A percentile compares a stretch with the other conserved stretches of the same genome.
These are phyloP conservation scores for Aspergillus fructus DNA, from an alignment of 2,329 filamentous ascomycete species.

Conservation along the genomic window DNA sequence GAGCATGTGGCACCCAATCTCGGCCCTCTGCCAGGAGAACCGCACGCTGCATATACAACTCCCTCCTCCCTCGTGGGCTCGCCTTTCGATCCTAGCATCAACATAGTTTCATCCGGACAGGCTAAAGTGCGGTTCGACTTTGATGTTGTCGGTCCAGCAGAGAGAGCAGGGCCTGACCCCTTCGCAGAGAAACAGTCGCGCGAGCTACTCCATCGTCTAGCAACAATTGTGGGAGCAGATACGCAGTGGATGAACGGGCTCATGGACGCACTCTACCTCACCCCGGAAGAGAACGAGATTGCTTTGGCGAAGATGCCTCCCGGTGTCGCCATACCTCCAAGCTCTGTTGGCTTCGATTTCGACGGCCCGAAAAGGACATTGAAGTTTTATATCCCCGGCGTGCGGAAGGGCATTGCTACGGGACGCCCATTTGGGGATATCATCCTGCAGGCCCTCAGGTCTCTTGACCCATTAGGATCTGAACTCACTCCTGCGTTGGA, in stretches of 20 bases:
- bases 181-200: background rate
- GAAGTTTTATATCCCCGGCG: background rate
- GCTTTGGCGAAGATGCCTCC: background rate
- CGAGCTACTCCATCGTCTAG: background rate
- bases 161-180: background rate
- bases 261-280: constrained; percentile 5
- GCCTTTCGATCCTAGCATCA: constrained; percentile 10
- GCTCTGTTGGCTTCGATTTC: background rate
- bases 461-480: background rate
- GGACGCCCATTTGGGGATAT: background rate
- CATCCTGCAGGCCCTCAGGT: background rate
- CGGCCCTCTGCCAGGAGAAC: constrained; percentile 5
- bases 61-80: constrained; percentile 9
- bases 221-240: background rate
- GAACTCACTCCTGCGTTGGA: background rate
- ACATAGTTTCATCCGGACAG: constrained; percentile 1
- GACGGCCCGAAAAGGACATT: background rate
- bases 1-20: constrained; percentile 6
- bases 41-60: constrained; percentile 3
- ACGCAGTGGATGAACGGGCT: constrained; percentile 4
- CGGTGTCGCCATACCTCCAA: background rate
- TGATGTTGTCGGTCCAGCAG: constrained; percentile 1
- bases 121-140: constrained; percentile 8
- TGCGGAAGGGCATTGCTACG: background rate
- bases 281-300: constrained; percentile 1